These are phyloP conservation scores for Dillenia turbinata DNA, from an alignment of 164 flowering plant genomes.

Conservation along the genomic window DNA sequence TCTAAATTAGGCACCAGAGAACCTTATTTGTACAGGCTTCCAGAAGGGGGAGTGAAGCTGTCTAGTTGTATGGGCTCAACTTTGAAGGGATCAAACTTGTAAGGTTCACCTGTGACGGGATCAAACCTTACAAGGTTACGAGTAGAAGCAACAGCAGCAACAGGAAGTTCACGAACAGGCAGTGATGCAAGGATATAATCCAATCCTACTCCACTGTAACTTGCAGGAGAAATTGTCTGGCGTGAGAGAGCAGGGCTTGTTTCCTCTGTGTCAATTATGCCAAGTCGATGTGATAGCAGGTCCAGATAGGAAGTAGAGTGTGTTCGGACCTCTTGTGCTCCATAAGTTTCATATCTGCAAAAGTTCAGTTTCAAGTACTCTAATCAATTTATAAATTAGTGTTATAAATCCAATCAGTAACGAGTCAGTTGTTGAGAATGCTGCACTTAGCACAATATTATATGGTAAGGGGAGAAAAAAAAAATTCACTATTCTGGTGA, in stretches of 20 bases:
- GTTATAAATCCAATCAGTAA: too few relatives aligned
- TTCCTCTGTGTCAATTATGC: slow-evolving; percentile 7
- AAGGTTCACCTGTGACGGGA: slow-evolving; percentile 30
- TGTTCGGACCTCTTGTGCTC: too few relatives aligned
- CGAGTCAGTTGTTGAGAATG: too few relatives aligned
- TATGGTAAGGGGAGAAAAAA: too few relatives aligned
- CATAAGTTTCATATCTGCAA: slow-evolving; percentile 17
- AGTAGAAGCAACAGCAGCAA: not conserved
- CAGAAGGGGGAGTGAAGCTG: not conserved
- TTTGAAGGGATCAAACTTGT: slow-evolving; percentile 34
- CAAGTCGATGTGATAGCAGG: slow-evolving; percentile 9
- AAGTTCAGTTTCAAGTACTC: not conserved
- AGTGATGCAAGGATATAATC: slow-evolving; percentile 1
- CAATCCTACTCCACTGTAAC: slow-evolving; percentile 3
- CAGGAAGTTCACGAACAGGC: not conserved
- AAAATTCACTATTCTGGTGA: too few relatives aligned
- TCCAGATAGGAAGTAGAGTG: not conserved
- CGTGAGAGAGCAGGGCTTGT: not conserved
- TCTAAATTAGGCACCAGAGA: too few relatives aligned
- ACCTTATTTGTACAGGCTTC: slow-evolving; percentile 2
- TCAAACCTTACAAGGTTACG: slow-evolving; percentile 24
- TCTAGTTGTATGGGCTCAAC: slow-evolving; percentile 27
- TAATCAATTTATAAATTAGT: too few relatives aligned
- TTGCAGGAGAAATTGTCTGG: not conserved
- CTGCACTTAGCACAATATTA: too few relatives aligned